Conservation (phyloP, 2,329 filamentous ascomycete species). For the Saccharata proteae region DNA sequence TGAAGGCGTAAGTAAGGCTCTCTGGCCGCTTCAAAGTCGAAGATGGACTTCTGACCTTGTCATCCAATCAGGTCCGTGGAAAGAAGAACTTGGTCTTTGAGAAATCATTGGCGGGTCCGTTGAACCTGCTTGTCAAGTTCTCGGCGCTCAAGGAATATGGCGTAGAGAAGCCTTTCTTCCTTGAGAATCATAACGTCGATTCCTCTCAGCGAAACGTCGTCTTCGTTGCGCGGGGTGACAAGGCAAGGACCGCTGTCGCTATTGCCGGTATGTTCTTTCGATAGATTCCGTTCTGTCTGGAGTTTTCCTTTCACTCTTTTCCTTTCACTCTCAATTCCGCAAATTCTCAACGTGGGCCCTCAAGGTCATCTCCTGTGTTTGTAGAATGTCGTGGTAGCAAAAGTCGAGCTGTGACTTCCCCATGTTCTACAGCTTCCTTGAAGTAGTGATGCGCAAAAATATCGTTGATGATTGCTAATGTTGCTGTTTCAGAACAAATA, state of each 20-base stretch:
- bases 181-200: constrained; percentile 93
- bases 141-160: constrained; percentile 93
- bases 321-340: background rate
- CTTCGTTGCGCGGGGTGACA: constrained; percentile 86
- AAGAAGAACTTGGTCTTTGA: constrained; percentile 98
- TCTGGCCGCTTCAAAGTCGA: constrained; percentile 13
- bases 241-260: constrained; percentile 65
- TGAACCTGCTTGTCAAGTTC: constrained; percentile 89
- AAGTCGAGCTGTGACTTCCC: too few species aligned
- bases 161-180: constrained; percentile 91
- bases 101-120: constrained; percentile 73
- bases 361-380: too few species aligned
- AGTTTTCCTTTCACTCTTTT: background rate
- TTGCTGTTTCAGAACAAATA: constrained; percentile 63
- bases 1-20: constrained; percentile 70
- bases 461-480: constrained; percentile 22
- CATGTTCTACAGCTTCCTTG: too few species aligned
- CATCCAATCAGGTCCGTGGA: constrained; percentile 64
- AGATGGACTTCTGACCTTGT: constrained; percentile 1
- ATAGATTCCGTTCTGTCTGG: background rate
- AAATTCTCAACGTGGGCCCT: too few species aligned
- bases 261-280: constrained; percentile 61
- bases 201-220: constrained; percentile 90
- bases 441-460: too few species aligned
- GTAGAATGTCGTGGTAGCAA: too few species aligned